Base-by-base conservation (phyloP, 345 rosid genomes). In the Carallia pectinifolia region DNA sequence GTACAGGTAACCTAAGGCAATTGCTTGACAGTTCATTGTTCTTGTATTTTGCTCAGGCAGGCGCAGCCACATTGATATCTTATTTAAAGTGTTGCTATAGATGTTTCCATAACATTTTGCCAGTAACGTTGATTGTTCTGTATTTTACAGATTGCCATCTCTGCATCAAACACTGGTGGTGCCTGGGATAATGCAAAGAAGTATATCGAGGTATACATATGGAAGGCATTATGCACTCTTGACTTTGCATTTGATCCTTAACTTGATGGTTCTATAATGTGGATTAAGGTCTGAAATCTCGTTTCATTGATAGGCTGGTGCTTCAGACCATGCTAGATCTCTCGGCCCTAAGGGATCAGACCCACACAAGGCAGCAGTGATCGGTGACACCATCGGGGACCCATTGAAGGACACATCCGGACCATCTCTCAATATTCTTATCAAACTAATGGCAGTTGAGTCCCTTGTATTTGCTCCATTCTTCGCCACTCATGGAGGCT, bases 101-200 rank as follows among this genome's bases (percentile, higher is more conserved):
- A 30, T 5, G 29, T 33, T 61, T 6, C 6, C 23, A 13, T 55
- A 23, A 7, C 1, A 4, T 1, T n/a, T 44, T 56, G 34, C 19
- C 36, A 38, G 4, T 5, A n/a, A 2, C 31, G 63, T 1, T 36
- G 13, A 27, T 23, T 48, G 23, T 18, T 33, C 5, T 60, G 4
- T 40, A 8, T 58, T 2, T 38, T 65, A 17, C 82, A 94, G 97
- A 77, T 94, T 71, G 96, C 97, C 64, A 90, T 91, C 71, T 94
- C 96, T 65, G 95, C 97, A 31, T 94, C 98, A n/a, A 94, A 94
- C 89, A 94, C 97, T 34, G 97, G 96, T 62, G 98, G 97, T 17
- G 98, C 98, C 16, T 94, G 98, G 98, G 97, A 94, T 69, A 94
- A 94, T 65, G 98, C 97, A 83, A 94, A 94, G 92, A 94, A 94